These are phyloP conservation scores for Paramecium octaurelia DNA, from an alignment of 73 alveolate species.

Conservation along the genomic window DNA sequence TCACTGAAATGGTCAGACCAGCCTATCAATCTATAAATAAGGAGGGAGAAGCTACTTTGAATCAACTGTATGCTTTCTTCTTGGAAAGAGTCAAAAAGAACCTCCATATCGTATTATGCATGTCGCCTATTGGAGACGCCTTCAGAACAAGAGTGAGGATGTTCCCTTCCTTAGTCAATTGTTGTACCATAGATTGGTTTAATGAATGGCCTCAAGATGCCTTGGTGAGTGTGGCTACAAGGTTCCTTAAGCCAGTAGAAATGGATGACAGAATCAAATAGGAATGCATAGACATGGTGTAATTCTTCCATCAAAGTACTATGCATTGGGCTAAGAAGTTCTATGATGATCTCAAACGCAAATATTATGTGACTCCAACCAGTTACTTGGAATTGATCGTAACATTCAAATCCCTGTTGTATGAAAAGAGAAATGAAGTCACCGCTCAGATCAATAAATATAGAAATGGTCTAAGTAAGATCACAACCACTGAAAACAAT, in stretches of 20 bases:
- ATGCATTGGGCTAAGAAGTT: slow-evolving; percentile 80
- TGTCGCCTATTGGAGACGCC: slow-evolving; percentile 99
- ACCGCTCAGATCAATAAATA: slow-evolving; percentile 48
- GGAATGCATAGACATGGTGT: slow-evolving; percentile 70
- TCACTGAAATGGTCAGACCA: slow-evolving; percentile 93
- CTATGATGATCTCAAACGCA: slow-evolving; percentile 92
- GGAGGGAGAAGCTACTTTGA: slow-evolving; percentile 94
- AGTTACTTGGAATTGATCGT: slow-evolving; percentile 97
- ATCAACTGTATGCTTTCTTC: slow-evolving; percentile 93
- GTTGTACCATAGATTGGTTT: slow-evolving; percentile 97
- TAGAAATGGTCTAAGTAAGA: slow-evolving; percentile 86
- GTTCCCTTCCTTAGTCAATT: slow-evolving; percentile 94
- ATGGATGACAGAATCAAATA: slow-evolving; percentile 77
- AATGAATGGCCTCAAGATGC: slow-evolving; percentile 97
- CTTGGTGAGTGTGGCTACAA: slow-evolving; percentile 96
- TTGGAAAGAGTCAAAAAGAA: slow-evolving; percentile 96
- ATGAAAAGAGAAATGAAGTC: slow-evolving; percentile 59
- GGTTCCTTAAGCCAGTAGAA: slow-evolving; percentile 81
- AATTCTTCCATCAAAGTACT: slow-evolving; percentile 83
- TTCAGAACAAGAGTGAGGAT: slow-evolving; percentile 98
- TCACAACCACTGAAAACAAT: slow-evolving; percentile 93
- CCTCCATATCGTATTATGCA: slow-evolving; percentile 96
- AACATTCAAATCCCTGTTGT: slow-evolving; percentile 92
- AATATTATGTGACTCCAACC: slow-evolving; percentile 99
- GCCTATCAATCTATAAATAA: slow-evolving; percentile 96